phyloP scores from a whole-genome alignment of 768 basidiomycete species.

The Dioszegia hungarica region DNA sequence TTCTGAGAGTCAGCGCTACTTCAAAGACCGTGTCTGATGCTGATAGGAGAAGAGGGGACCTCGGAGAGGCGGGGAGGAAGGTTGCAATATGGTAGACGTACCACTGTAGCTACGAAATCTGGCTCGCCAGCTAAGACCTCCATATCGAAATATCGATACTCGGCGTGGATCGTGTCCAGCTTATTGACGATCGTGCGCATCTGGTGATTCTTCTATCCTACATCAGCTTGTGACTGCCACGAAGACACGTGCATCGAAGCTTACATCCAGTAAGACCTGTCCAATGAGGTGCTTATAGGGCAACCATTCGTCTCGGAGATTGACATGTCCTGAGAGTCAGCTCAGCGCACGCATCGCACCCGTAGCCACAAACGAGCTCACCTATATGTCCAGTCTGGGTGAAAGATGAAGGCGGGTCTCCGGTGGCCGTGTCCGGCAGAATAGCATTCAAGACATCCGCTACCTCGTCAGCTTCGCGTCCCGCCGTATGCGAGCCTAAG shows the following conservation, averaged over 20 bases:
- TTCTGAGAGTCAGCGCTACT: slow-evolving; percentile 53
- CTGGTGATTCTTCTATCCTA: slow-evolving; percentile 70
- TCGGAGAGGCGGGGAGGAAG: not conserved
- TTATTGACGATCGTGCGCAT: slow-evolving; percentile 94
- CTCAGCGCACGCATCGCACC: not conserved
- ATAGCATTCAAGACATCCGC: slow-evolving; percentile 71
- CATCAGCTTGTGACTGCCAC: not conserved
- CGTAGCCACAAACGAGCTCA: slow-evolving; percentile 44
- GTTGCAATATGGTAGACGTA: too few relatives aligned
- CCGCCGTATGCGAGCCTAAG: not conserved
- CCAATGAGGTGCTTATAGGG: slow-evolving; percentile 89
- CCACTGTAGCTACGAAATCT: slow-evolving; percentile 80
- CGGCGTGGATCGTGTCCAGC: slow-evolving; percentile 71
- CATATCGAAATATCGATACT: slow-evolving; percentile 94
- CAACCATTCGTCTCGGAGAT: slow-evolving; percentile 81
- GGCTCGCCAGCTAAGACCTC: slow-evolving; percentile 89
- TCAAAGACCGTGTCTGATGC: too few relatives aligned
- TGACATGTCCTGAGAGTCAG: slow-evolving; percentile 70
- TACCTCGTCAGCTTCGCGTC: not conserved
- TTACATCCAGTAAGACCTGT: slow-evolving; percentile 81
- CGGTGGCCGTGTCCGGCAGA: slow-evolving; percentile 70
- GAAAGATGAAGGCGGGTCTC: slow-evolving; percentile 80
- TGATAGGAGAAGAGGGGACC: not conserved
- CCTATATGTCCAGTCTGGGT: slow-evolving; percentile 88
- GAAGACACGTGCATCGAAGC: slow-evolving; percentile 38